Evolutionary conservation across 768 basidiomycete genomes (phyloP), one percentile per base, ranked within the genome.

Genomic region (Podaxis sp.): DNA sequence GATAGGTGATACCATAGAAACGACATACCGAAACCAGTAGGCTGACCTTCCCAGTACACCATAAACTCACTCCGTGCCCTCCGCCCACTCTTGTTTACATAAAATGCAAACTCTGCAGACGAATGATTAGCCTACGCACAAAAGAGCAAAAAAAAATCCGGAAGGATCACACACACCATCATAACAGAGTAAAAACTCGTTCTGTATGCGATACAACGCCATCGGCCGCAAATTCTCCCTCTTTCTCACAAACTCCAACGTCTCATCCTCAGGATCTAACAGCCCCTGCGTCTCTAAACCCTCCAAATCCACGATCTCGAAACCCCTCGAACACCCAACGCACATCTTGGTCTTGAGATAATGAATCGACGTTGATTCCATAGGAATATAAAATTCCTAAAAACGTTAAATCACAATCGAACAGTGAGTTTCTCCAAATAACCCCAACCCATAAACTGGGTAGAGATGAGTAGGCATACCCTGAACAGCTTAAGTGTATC

Each of bases 331-430:
- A 71, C 95, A 96, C 1, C 96, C 97, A 13, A 99, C 93, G 73
- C 97, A 99, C 67, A 99, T 85, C 77, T 91, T 92, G 52, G 96
- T 97, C 80, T 96, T 97, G 66, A 99, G 82, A 78, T 96, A 98
- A 75, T 97, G 96, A 24, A 98, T 91, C 12, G 96, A 98, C 61
- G 88, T 93, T 55, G 94, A 96, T 73, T 98, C 95, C 12, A 97
- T 93, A 0, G 97, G 96, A 63, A 99, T 98, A 71, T 98, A 99
- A 77, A 99, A 98, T 73, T 98, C 96, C 94, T 97, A 70, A 2
- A 66, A n/a, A 37, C 57, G 46, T 59, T 27, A 53, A 47, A 51
- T 37, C 24, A 53, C 38, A 40, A 27, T 27, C 19, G 4, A 17
- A 25, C 22, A 4, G 4, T 11, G 19, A 50, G 49, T 24, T 24